Percentiles rank a stretch among this genome's conserved stretches.
Conservation (phyloP, 352 stramenopile genomes). For the Globisporangium solare region DNA sequence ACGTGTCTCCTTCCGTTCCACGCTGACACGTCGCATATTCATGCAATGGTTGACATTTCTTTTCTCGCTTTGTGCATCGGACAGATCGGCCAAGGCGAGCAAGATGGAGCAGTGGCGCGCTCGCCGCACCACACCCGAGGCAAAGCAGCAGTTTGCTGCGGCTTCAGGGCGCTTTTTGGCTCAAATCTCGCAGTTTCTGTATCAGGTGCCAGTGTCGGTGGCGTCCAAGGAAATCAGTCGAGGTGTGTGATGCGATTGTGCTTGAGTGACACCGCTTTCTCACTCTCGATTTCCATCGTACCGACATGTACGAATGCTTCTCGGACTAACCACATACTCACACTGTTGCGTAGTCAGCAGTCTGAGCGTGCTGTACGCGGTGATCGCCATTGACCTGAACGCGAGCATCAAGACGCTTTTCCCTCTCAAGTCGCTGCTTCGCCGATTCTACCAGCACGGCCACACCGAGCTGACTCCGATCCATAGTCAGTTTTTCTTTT, state of each 20-base stretch:
- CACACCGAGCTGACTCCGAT: conserved; percentile 54
- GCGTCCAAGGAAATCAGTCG: conserved; percentile 56
- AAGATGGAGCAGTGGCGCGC: conserved; percentile 48
- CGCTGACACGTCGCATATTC: background rate
- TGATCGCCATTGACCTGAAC: conserved; percentile 39
- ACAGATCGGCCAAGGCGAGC: conserved; percentile 39
- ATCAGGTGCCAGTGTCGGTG: conserved; percentile 37
- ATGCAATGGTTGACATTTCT: background rate
- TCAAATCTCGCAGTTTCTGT: conserved; percentile 53
- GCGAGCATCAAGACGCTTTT: conserved; percentile 63
- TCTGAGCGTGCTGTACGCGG: conserved; percentile 45
- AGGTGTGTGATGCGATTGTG: conserved; percentile 16
- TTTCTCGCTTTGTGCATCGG: too few species aligned
- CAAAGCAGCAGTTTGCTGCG: conserved; percentile 19
- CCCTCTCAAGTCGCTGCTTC: conserved; percentile 64
- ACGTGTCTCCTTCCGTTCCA: conserved; percentile 6
- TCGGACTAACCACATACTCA: too few species aligned
- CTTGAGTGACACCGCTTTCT: background rate
- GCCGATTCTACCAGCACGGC: conserved; percentile 51
- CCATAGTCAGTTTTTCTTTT: conserved; percentile 71
- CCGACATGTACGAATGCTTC: too few species aligned
- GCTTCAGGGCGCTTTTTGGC: conserved; percentile 22
- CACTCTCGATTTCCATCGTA: too few species aligned
- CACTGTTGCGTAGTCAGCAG: conserved; percentile 32
- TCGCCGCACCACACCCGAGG: conserved; percentile 17